phyloP scores from a whole-genome alignment of 2,329 filamentous ascomycete species.

The Cryphonectria carpinicola region DNA sequence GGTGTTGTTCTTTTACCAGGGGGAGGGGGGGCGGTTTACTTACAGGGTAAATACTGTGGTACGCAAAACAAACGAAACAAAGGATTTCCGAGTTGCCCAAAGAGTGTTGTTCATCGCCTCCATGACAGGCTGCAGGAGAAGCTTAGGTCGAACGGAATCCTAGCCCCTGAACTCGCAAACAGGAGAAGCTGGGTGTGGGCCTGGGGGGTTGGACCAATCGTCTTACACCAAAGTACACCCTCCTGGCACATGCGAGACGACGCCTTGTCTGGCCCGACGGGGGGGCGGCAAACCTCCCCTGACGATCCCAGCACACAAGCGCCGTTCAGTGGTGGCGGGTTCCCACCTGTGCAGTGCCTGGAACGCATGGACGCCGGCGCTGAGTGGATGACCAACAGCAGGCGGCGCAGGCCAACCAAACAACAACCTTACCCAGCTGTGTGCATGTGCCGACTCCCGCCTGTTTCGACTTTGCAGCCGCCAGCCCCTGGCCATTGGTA shows the following conservation, averaged over 20 bases:
- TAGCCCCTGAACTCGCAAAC: conserved; percentile 13
- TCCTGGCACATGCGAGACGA: conserved; percentile 12
- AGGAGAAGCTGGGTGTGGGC: conserved; percentile 12
- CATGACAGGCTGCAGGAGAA: background rate
- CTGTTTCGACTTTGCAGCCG: conserved; percentile 13
- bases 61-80: conserved; percentile 17
- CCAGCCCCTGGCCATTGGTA: conserved; percentile 1
- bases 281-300: conserved; percentile 17
- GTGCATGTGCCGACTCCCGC: background rate
- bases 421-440: background rate
- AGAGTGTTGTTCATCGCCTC: background rate
- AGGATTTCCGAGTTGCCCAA: background rate
- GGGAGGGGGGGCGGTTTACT: background rate
- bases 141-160: conserved; percentile 13
- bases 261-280: background rate
- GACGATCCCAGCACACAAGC: conserved; percentile 12
- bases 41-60: background rate
- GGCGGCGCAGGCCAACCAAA: background rate
- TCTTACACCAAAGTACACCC: conserved; percentile 19
- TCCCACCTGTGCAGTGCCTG: background rate
- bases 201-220: conserved; percentile 9
- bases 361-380: background rate
- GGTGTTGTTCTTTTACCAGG: background rate
- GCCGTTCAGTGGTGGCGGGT: background rate
- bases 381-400: background rate